Percentiles rank a stretch among this genome's conserved stretches.
Conservation (phyloP, 2,329 filamentous ascomycete species). For the Fusarium dlaminii region DNA sequence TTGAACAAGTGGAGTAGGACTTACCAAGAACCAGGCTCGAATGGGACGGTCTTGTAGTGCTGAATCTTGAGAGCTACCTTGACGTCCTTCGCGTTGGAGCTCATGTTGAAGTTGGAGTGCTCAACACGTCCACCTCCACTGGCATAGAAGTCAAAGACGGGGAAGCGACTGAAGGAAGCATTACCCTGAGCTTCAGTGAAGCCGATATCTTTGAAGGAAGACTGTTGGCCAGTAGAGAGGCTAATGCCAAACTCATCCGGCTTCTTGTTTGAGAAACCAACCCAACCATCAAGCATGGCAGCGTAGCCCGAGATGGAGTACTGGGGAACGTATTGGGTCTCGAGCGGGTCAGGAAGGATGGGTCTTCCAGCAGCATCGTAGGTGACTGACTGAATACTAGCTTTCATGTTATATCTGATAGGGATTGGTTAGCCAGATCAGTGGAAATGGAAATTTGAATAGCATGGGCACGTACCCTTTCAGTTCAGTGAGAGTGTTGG, state of each 20-base stretch:
- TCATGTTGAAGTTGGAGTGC: neutral
- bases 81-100: neutral
- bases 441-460: too few species aligned
- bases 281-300: neutral
- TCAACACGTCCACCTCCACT: neutral
- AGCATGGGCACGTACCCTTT: neutral
- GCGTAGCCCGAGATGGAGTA: neutral
- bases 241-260: neutral
- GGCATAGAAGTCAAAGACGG: neutral
- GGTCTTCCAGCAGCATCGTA: neutral
- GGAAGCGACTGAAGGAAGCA: neutral
- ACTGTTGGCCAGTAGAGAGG: neutral
- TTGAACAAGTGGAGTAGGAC: fast-evolving
- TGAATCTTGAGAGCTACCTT: neutral
- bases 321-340: neutral
- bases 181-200: neutral
- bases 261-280: neutral
- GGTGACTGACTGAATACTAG: neutral
- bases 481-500: neutral
- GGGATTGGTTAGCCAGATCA: fast-evolving
- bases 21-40: neutral
- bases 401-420: neutral
- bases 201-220: neutral
- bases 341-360: neutral
- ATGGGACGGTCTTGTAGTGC: neutral